Evolutionary conservation across 176 grass and related monocot genomes (phyloP), one percentile per base, ranked within the genome.

Genomic region (Aegilops bicornis): DNA sequence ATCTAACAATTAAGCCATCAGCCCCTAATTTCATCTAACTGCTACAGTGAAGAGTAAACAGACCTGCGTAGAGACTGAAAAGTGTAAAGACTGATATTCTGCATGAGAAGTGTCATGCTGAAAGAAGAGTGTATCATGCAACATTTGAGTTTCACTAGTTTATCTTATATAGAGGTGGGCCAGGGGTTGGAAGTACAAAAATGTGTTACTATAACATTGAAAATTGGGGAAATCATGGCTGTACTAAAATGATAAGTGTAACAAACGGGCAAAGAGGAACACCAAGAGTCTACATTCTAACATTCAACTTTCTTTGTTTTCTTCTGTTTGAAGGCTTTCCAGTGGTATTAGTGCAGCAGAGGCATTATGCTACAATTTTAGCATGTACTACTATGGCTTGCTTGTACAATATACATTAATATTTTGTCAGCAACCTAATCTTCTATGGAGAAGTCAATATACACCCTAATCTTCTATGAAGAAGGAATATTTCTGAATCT

Each of bases 401-500:
- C 1, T 47, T 43, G 54, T 8, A 43, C 22, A 78, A 19, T 83
- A 69, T 20, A 79, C 65, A 82, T 39, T 33, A 33, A 33, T 33
- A 33, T 33, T 33, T 33, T 33, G 33, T 33, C 33, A 33, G 33
- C 33, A 33, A 33, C 33, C 33, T 33, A 33, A 33, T 33, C 33
- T 33, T 33, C 33, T 33, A 33, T 33, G 33, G 33, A 33, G 33
- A 33, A 33, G 33, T 33, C 36, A 37, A 37, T 37, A 37, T 37
- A 37, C 36, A 37, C 4, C 31, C 32, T 43, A 71, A 20, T 54
- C 30, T 40, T 63, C 71, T 63, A 54, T 31, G 19, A 12, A 73
- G 48, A 86, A 60, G 10, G 67, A 82, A 54, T 75, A 86, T 70
- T 43, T 65, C 13, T 59, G 13, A 79, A 37, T n/a, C 79, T 50